phyloP scores from a whole-genome alignment of 75 land plant species.

The Cunninghamia lanceolata region DNA sequence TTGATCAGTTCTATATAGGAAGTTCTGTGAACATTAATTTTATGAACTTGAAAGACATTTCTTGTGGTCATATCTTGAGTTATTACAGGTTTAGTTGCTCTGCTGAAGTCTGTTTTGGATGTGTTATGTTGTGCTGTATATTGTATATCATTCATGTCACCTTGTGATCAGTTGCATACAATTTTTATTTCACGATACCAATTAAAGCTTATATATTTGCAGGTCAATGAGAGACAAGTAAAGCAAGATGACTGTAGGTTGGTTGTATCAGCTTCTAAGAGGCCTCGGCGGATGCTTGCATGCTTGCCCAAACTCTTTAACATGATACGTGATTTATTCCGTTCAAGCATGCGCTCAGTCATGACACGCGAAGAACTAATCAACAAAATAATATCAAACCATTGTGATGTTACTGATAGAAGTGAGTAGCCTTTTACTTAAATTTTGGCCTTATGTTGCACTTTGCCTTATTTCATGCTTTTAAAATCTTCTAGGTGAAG shows the following conservation, averaged over 20 bases:
- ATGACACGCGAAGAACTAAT: conserved; percentile 77
- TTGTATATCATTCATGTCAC: not conserved
- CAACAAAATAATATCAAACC: conserved; percentile 49
- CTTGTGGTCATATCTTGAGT: not conserved
- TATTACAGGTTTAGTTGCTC: not conserved
- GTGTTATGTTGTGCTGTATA: not conserved
- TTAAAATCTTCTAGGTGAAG: conserved; percentile 43
- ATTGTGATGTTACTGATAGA: conserved; percentile 31
- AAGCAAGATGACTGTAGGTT: conserved; percentile 44
- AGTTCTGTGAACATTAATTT: not conserved
- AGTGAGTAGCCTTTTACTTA: not conserved
- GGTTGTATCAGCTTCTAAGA: conserved; percentile 44
- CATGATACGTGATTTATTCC: conserved; percentile 61
- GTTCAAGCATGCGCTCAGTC: conserved; percentile 56
- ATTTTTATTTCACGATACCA: not conserved
- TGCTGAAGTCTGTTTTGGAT: not conserved
- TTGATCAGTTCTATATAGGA: not conserved
- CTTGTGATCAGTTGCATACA: not conserved
- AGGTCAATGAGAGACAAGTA: conserved; percentile 73
- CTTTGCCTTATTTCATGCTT: not conserved
- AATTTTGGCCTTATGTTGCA: not conserved
- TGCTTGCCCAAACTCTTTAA: conserved; percentile 78
- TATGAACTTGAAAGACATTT: not conserved
- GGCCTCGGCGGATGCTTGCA: conserved; percentile 48
- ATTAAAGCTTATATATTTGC: conserved; percentile 2